Evolutionary conservation across 129 eudicot species (phyloP), one percentile per base, ranked within the genome.

Genomic region (Kitagawia praeruptora): DNA sequence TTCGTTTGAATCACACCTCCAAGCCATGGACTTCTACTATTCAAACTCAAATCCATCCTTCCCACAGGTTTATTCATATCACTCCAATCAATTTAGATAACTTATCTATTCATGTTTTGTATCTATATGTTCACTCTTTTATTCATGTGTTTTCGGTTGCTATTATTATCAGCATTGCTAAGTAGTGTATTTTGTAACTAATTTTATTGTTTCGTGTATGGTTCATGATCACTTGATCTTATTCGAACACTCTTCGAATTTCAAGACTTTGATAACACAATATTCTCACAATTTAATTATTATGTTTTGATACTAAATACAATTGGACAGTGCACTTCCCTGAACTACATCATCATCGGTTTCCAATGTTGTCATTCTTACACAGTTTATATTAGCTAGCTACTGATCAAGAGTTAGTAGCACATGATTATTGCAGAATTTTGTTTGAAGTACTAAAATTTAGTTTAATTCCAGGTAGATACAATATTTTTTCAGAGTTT

Each of bases 21-120:
- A 84, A 77, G 49, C 85, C 93, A 87, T 89, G 91, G 91, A 80
- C 82, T 47, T 77, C 78, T 21, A 63, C 88, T 7, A 31, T 34
- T 51, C 75, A 51, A 74, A 74, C 14, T 53, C 82, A 8, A 77
- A 66, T 76, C 79, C 82, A 82, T 81, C 80, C 42, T 82, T 86
- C 80, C 48, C 77, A 56, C 48, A 90, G 94, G 94, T 18, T 19
- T 19, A 21, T 23, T 72, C n/a, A 3, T 18, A 19, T 38, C 8
- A 15, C 47, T 39, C n/a, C 42, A 19, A 16, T 37, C 12, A 19
- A 4, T 73, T 0, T 23, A 23, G 31, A 13, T 58, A 23, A 61
- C 16, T 8, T 58, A n/a, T 58, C 11, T 58, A 2, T 3, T 23
- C 69, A 61, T 61, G 69, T 9, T 61, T 25, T 61, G 34, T 61